A percentile compares a stretch with the other conserved stretches of the same genome.
Conservation (phyloP, 2,329 filamentous ascomycete species). For the Didymella glomerata region DNA sequence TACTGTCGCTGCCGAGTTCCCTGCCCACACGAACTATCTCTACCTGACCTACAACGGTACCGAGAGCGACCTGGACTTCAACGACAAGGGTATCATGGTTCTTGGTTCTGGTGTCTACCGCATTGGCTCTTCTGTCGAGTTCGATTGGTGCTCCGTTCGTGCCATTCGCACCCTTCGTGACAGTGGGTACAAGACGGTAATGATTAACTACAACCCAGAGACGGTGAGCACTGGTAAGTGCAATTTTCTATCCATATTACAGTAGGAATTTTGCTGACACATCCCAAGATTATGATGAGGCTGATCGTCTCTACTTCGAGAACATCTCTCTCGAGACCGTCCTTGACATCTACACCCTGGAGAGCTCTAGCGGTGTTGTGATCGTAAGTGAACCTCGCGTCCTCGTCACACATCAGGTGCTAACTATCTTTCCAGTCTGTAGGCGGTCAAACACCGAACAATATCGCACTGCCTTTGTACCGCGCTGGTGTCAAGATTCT, state of each 20-base stretch:
- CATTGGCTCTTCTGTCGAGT: slow-evolving; percentile 97
- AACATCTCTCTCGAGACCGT: slow-evolving; percentile 91
- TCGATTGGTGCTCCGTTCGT: slow-evolving; percentile 98
- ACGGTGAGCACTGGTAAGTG: slow-evolving; percentile 1
- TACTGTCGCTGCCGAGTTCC: slow-evolving; percentile 97
- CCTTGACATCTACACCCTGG: slow-evolving; percentile 90
- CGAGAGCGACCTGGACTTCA: slow-evolving; percentile 82
- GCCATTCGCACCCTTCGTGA: slow-evolving; percentile 90
- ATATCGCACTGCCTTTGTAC: slow-evolving; percentile 90
- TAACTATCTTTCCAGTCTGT: slow-evolving; percentile 65
- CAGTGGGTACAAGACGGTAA: slow-evolving; percentile 84
- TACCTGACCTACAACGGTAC: slow-evolving; percentile 95
- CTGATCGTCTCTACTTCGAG: slow-evolving; percentile 94
- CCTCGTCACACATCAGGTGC: neutral
- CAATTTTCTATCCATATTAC: neutral
- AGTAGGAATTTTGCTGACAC: slow-evolving; percentile 56
- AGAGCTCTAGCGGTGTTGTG: slow-evolving; percentile 82
- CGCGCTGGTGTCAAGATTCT: slow-evolving; percentile 90
- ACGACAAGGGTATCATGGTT: slow-evolving; percentile 95
- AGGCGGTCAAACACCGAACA: slow-evolving; percentile 98
- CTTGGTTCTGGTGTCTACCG: slow-evolving; percentile 95
- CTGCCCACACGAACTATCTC: slow-evolving; percentile 92
- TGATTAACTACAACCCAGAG: slow-evolving; percentile 11
- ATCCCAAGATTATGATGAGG: slow-evolving; percentile 90
- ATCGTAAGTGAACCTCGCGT: slow-evolving; percentile 54